Evolutionary conservation across 768 basidiomycete species (phyloP).

Genomic region (Rhodotorula babjevae): DNA sequence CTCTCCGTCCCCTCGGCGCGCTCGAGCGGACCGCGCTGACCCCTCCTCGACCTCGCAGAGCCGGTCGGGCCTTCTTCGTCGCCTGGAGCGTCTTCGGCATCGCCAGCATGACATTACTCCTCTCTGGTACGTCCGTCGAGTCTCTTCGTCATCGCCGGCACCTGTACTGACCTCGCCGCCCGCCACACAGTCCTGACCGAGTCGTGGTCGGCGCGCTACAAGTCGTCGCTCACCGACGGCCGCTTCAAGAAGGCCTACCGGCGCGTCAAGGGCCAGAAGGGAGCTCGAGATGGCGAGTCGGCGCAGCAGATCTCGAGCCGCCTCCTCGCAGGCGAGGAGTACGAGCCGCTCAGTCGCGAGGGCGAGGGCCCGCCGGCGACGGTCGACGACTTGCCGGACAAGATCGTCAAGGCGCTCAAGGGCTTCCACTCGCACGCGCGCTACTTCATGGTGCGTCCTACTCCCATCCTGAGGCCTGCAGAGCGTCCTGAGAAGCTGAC

Average conservation of each 20-base stretch:
- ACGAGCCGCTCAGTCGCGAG: not conserved
- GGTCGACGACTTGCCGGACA: constrained; percentile 6
- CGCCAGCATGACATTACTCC: constrained; percentile 67
- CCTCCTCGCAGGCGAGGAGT: not conserved
- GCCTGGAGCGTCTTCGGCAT: constrained; percentile 74
- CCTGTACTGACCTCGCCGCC: not conserved
- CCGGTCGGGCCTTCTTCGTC: constrained; percentile 70
- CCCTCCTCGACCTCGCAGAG: constrained; percentile 28
- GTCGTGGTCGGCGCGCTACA: constrained; percentile 63
- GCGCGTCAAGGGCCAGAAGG: not conserved
- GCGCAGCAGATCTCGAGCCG: too few species aligned
- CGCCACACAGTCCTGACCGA: constrained; percentile 59
- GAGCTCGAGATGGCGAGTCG: too few species aligned
- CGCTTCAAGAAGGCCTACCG: not conserved
- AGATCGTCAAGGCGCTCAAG: constrained; percentile 7
- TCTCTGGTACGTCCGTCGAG: constrained; percentile 56
- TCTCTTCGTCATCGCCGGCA: too few species aligned
- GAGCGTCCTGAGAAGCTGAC: too few species aligned
- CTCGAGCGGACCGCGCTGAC: not conserved
- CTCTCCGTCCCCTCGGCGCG: not conserved
- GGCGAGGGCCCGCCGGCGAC: not conserved
- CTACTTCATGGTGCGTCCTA: constrained; percentile 20
- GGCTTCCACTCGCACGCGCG: constrained; percentile 23
- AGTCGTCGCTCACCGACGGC: constrained; percentile 40
- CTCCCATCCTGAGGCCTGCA: accelerated